Base-by-base conservation (phyloP, 139 green algal species). In the Zygnema circumcarinatum region DNA sequence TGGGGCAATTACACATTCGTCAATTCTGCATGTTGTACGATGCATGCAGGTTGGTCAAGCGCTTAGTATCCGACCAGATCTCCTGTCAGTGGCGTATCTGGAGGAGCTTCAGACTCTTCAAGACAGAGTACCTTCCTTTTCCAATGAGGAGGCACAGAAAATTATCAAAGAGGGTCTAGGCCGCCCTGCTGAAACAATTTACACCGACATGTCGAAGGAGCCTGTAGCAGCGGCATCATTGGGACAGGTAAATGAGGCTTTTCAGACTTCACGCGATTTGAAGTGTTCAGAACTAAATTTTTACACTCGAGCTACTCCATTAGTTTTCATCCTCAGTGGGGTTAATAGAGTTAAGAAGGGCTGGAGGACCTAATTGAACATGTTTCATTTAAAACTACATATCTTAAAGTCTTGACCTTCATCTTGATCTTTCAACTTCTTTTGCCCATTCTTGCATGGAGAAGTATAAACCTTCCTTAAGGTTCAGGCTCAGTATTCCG, bases 141-240 rank as follows among this genome's bases (percentile, higher is more conserved):
- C 78, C 7, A 87, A 88, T n/a, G 7, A 89, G 7, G 67, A 85
- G 11, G 92, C 92, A 2, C 86, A 84, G 16, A 25, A n/a, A 1
- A 81, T 90, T 2, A 92, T 94, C 32, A 79, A 93, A 87, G 67
- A 79, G 38, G 95, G 97, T 82, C 89, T 99, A 52, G 95, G 96
- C 0, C 62, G 40, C 21, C 89, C 94, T 1, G 81, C 95, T 11
- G 90, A 94, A 11, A 84, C 92, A 7, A 53, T 99, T 0, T 99
- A 98, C 88, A 92, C 83, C 2, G 91, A 97, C 75, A 96, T 98
- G 81, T 91, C 83, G 0, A 85, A 90, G 1, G 69, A 94, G 75
- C 97, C 97, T 2, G 93, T 99, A 0, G 97, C 96, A 1, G 94
- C 94, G 1, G 97, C 97, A 67, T 96, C 93, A 1, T 90, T 99